Base-by-base conservation (phyloP, 78 protist species). In the Speleostelium caveatum region DNA sequence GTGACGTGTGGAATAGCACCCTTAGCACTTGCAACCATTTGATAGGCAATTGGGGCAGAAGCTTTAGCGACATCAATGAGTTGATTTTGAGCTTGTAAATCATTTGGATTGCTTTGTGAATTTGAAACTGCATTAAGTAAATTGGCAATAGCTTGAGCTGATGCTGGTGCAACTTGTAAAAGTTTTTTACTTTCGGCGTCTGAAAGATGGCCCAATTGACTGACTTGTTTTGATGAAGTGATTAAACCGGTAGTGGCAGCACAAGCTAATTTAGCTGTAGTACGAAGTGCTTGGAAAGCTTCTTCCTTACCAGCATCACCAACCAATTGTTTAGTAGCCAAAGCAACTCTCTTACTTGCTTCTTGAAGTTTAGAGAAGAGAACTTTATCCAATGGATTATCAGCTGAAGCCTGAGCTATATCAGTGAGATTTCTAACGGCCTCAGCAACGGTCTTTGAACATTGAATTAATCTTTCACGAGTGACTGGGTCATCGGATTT, bases 261-360 rank as follows among this genome's bases (percentile, higher is more conserved):
- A 74, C 86, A 72, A 10, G 94, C 86, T 2, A 73, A 19, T 66
- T 90, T 90, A 0, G 94, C 94, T 26, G 63, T 79, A 45, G 94
- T 73, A 45, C 94, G 78, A 28, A 90, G 66, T 28, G 78, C 63
- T 56, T 77, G 78, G 79, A 78, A 74, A 0, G 94, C 94, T n/a
- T 45, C 69, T 42, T 77, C 85, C 53, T 90, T 75, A 21, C 83
- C 94, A 22, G 94, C 83, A 35, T 90, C 94, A 68, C 94, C 94
- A 24, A 90, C 94, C 35, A 90, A 61, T 28, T 67, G 86, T 68
- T 75, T 77, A 45, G 87, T 75, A 19, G 87, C 89, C 14, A 58
- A 68, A n/a, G 87, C 94, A 26, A 90, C 72, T 58, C 94, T 75
- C 61, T 90, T 78, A 10, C 74, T 39, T 0, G 93, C 87, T 53